Conservation (phyloP, 2,329 filamentous ascomycete genomes). For the Gliomastix tumulicola region DNA sequence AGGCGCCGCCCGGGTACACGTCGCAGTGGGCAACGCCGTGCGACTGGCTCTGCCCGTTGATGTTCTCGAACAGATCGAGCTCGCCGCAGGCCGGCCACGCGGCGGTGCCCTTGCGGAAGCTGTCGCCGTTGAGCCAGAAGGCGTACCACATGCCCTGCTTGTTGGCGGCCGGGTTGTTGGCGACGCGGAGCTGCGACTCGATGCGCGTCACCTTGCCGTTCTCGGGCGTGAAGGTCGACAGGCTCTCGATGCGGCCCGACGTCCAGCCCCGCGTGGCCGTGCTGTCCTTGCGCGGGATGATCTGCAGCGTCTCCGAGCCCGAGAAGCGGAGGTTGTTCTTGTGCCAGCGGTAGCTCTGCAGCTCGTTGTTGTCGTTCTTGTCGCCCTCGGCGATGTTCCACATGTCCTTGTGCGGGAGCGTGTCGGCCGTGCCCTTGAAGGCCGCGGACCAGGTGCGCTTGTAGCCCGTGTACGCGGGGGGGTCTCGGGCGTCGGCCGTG, state of each 20-base stretch:
- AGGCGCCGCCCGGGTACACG: conserved; percentile 28
- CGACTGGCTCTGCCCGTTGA: conserved; percentile 39
- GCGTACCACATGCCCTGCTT: conserved; percentile 53
- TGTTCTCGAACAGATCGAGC: conserved; percentile 50
- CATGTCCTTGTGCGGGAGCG: conserved; percentile 19
- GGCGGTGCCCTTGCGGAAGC: conserved; percentile 33
- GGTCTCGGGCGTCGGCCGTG: conserved; percentile 27
- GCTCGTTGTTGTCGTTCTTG: conserved; percentile 42
- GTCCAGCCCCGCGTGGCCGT: conserved; percentile 37
- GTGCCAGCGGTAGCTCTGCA: conserved; percentile 39
- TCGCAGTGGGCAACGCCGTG: conserved; percentile 49
- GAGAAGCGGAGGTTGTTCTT: conserved; percentile 41
- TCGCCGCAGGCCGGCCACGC: conserved; percentile 48
- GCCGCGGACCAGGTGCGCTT: conserved; percentile 33
- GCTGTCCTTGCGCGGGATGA: conserved; percentile 36
- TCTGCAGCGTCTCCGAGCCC: conserved; percentile 41
- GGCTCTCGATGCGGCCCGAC: conserved; percentile 47
- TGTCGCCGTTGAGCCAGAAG: conserved; percentile 49
- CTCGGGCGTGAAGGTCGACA: conserved; percentile 35
- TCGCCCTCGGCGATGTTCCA: conserved; percentile 35
- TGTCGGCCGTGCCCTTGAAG: conserved; percentile 29
- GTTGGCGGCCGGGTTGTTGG: conserved; percentile 25
- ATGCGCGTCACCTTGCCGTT: conserved; percentile 37
- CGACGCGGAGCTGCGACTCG: conserved; percentile 40
- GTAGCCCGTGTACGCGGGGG: conserved; percentile 31